Evolutionary conservation across 164 flowering plant genomes (phyloP).

Genomic region (Annona squamosa): DNA sequence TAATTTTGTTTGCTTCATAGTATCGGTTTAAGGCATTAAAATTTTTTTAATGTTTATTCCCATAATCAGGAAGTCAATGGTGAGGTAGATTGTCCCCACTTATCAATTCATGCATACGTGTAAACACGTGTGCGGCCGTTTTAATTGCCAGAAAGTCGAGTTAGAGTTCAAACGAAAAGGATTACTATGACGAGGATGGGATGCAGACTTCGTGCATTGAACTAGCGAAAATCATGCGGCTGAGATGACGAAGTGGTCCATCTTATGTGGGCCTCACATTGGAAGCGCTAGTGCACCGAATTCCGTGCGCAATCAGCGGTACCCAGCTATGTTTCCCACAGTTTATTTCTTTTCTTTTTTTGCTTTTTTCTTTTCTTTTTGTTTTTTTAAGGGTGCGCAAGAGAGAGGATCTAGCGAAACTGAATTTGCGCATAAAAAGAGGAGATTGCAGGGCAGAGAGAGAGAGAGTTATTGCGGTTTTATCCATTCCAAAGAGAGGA

Average conservation of each 20-base stretch:
- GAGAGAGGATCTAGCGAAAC: constrained; percentile 10
- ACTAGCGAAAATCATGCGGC: not conserved
- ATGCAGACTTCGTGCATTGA: too few relatives aligned
- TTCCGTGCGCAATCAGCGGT: not conserved
- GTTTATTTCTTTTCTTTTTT: not conserved
- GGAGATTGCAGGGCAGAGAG: not conserved
- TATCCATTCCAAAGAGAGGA: not conserved
- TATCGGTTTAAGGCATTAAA: too few relatives aligned
- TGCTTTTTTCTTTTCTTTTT: not conserved
- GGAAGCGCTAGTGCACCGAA: not conserved
- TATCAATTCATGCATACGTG: not conserved
- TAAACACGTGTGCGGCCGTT: not conserved
- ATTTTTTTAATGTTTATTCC: too few relatives aligned
- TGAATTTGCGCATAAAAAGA: constrained; percentile 5
- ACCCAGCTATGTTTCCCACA: not conserved
- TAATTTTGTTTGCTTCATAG: too few relatives aligned
- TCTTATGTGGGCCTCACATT: not conserved
- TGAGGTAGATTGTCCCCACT: not conserved
- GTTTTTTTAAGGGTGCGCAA: not conserved
- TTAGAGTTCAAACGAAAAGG: not conserved
- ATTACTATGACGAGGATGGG: too few relatives aligned
- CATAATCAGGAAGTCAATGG: too few relatives aligned
- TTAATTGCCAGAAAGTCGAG: not conserved
- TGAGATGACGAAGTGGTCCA: not conserved
- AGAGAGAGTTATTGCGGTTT: constrained; percentile 1